Evolutionary conservation across 2,329 filamentous ascomycete species (phyloP).

Genomic region (Amphichorda felina): DNA sequence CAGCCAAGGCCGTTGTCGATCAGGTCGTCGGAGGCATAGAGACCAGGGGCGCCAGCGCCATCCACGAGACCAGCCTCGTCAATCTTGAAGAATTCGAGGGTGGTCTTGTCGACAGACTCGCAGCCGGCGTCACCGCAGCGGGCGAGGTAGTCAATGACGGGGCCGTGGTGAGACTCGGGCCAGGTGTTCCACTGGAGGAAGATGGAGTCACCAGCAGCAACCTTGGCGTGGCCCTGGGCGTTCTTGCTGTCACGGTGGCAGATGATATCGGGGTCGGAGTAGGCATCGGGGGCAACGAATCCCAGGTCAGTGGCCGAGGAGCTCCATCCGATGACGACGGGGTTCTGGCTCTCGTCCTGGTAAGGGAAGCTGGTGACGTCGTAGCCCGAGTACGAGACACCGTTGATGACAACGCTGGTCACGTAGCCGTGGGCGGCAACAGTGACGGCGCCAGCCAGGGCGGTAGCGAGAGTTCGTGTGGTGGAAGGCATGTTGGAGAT

Average conservation of each 20-base stretch:
- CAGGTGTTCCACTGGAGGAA: constrained; percentile 26
- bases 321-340: constrained; percentile 6
- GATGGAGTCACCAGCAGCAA: constrained; percentile 24
- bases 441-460: constrained; percentile 12
- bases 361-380: constrained; percentile 10
- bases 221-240: constrained; percentile 19
- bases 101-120: constrained; percentile 34
- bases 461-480: constrained; percentile 13
- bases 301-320: constrained; percentile 25
- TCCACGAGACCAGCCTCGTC: constrained; percentile 36
- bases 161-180: constrained; percentile 30
- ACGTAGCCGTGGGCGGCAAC: constrained; percentile 17
- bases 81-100: constrained; percentile 52
- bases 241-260: constrained; percentile 28
- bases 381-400: constrained; percentile 11
- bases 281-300: constrained; percentile 28
- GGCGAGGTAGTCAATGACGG: constrained; percentile 51
- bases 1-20: constrained; percentile 22
- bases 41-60: constrained; percentile 25
- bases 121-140: constrained; percentile 42
- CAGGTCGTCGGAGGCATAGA: constrained; percentile 22
- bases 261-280: constrained; percentile 25
- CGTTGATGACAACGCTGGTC: constrained; percentile 12
- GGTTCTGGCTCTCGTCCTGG: constrained; percentile 2
- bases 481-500: constrained; percentile 14